phyloP scores from a whole-genome alignment of 352 stramenopile species.

The Albugo laibachii region DNA sequence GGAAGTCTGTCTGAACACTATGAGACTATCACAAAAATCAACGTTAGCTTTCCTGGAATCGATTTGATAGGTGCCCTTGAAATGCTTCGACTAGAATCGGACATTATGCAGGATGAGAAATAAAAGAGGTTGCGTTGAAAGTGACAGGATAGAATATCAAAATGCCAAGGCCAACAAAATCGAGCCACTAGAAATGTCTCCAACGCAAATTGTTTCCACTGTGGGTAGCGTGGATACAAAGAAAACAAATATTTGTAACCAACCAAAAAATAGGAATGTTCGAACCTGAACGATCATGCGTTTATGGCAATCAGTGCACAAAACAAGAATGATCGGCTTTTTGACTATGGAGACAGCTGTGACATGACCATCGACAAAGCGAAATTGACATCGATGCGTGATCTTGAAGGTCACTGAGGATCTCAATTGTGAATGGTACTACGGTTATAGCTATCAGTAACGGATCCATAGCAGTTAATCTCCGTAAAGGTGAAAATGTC shows the following conservation, averaged over 20 bases:
- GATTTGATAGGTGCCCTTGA: conserved; percentile 6
- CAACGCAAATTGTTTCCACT: background rate
- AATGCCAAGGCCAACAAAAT: background rate
- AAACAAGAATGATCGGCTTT: background rate
- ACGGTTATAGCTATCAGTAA: conserved; percentile 2
- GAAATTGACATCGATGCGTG: conserved; percentile 1
- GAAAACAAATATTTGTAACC: background rate
- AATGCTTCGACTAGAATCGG: conserved; percentile 7
- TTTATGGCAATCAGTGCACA: background rate
- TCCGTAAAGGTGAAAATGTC: background rate
- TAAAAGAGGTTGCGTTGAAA: background rate
- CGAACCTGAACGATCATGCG: background rate
- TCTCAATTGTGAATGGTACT: conserved; percentile 5
- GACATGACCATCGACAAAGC: conserved; percentile 6
- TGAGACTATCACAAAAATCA: conserved; percentile 8
- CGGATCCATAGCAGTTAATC: conserved; percentile 3
- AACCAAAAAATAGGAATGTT: background rate
- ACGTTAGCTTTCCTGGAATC: conserved; percentile 1
- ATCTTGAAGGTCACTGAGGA: background rate
- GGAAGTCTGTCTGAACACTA: conserved; percentile 8
- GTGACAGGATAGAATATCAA: background rate
- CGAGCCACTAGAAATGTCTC: background rate
- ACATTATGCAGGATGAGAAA: background rate
- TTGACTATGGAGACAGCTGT: conserved; percentile 9
- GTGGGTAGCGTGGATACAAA: background rate